A percentile compares a stretch with the other conserved stretches of the same genome.
Evolutionary conservation across 2,329 filamentous ascomycete genomes (phyloP).

Genomic region (Pseudophaeomoniella oleicola): DNA sequence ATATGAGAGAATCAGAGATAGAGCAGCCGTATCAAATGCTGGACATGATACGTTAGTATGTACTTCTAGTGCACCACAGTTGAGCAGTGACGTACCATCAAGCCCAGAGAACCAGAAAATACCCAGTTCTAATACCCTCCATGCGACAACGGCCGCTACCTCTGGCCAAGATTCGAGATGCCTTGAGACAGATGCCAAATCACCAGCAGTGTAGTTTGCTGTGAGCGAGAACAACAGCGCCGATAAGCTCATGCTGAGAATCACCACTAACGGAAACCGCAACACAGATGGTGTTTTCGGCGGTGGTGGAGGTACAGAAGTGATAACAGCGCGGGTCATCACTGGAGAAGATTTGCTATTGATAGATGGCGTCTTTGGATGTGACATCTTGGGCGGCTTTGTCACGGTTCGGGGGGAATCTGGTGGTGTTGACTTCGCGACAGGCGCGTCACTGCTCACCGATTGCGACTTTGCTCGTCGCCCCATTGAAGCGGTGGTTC

Average conservation of each 20-base stretch:
- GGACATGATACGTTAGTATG: neutral
- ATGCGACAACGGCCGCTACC: slow-evolving; percentile 38
- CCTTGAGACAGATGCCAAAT: slow-evolving; percentile 54
- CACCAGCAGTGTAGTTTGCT: slow-evolving; percentile 44
- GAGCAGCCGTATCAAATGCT: slow-evolving; percentile 51
- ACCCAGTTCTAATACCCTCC: slow-evolving; percentile 51
- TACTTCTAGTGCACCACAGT: neutral
- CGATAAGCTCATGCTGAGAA: slow-evolving; percentile 46
- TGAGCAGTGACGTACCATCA: slow-evolving; percentile 33
- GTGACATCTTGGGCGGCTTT: slow-evolving; percentile 7
- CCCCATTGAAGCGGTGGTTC: too few relatives aligned
- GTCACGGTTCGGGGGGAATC: slow-evolving; percentile 8
- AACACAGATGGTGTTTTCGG: slow-evolving; percentile 16
- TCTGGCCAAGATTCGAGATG: slow-evolving; percentile 48
- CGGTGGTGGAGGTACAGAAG: slow-evolving; percentile 8
- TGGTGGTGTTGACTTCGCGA: slow-evolving; percentile 3
- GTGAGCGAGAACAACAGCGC: slow-evolving; percentile 49
- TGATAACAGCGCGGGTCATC: slow-evolving; percentile 7
- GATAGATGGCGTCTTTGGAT: slow-evolving; percentile 9
- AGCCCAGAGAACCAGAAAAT: slow-evolving; percentile 61
- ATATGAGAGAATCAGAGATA: slow-evolving; percentile 57
- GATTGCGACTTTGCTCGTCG: slow-evolving; percentile 4
- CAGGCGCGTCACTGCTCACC: slow-evolving; percentile 1
- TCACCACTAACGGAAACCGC: slow-evolving; percentile 32
- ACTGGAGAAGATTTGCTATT: slow-evolving; percentile 4